Percentiles rank a stretch among this genome's conserved stretches.
These are phyloP conservation scores for Brachypodium distachyon DNA, from an alignment of 202 grass and related monocot species.

Conservation along the genomic window DNA sequence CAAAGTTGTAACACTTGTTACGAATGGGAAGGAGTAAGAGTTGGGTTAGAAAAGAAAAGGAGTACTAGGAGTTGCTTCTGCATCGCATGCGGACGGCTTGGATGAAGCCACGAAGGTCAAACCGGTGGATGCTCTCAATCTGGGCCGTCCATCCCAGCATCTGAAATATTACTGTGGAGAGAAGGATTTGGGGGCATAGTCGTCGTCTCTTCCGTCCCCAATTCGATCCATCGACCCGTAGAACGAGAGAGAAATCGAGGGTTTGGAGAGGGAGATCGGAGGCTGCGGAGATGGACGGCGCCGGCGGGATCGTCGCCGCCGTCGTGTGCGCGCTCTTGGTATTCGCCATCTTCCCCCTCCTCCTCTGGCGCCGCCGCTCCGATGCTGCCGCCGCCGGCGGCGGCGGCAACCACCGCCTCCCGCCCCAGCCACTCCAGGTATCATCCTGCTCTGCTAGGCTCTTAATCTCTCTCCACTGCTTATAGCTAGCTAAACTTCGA, in stretches of 20 bases:
- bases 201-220: not conserved
- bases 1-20: too few relatives aligned
- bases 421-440: slow-evolving; percentile 50
- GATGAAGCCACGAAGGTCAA: not conserved
- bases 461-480: not conserved
- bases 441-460: too few relatives aligned
- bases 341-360: slow-evolving; percentile 54
- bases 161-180: not conserved
- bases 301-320: slow-evolving; percentile 44
- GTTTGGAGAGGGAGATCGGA: not conserved
- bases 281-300: slow-evolving; percentile 39
- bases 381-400: slow-evolving; percentile 14
- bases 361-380: slow-evolving; percentile 73
- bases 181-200: not conserved
- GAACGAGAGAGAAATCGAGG: not conserved
- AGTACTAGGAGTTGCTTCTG: too few relatives aligned
- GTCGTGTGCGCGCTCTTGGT: slow-evolving; percentile 53
- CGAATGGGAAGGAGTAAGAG: too few relatives aligned
- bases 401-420: slow-evolving; percentile 24
- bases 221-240: not conserved
- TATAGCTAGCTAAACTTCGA: not conserved
- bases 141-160: not conserved
- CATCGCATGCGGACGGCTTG: not conserved
- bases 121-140: not conserved
- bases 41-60: too few relatives aligned